Evolutionary conservation across 441 rosid species (phyloP).

Genomic region (Theobroma grandiflorum): DNA sequence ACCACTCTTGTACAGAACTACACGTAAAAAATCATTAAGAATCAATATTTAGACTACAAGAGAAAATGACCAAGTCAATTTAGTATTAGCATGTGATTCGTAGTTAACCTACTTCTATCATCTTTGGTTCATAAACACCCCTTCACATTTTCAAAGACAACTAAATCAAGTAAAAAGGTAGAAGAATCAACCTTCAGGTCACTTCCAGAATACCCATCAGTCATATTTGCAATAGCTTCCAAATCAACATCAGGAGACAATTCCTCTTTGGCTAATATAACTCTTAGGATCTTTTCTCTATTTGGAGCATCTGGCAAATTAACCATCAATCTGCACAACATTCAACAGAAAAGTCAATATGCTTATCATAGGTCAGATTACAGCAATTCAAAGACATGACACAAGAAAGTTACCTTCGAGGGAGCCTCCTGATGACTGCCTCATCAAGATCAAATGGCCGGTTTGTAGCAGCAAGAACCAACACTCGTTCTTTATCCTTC

Average conservation of each 20-base stretch:
- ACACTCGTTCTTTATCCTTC: slow-evolving; percentile 93
- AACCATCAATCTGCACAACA: slow-evolving; percentile 88
- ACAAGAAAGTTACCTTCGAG: slow-evolving; percentile 70
- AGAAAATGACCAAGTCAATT: neutral
- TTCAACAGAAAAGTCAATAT: slow-evolving; percentile 12
- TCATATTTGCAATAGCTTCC: slow-evolving; percentile 88
- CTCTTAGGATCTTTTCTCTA: slow-evolving; percentile 81
- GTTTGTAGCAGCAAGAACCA: slow-evolving; percentile 98
- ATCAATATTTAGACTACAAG: neutral
- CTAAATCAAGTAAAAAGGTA: slow-evolving; percentile 1
- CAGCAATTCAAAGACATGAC: slow-evolving; percentile 3
- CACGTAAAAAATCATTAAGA: neutral
- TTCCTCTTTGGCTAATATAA: slow-evolving; percentile 92
- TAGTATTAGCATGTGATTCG: neutral
- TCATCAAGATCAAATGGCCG: slow-evolving; percentile 99
- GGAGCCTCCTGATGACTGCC: slow-evolving; percentile 99
- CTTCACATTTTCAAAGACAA: neutral
- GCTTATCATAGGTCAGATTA: neutral
- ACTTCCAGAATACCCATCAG: slow-evolving; percentile 99
- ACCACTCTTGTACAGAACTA: neutral
- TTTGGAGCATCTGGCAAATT: slow-evolving; percentile 90
- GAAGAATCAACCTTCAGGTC: slow-evolving; percentile 77
- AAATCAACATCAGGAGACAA: slow-evolving; percentile 72
- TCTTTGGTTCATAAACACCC: neutral
- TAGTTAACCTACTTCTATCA: neutral